Conservation (phyloP, 1,139 yeast species). For the Maudiozyma humilis region DNA sequence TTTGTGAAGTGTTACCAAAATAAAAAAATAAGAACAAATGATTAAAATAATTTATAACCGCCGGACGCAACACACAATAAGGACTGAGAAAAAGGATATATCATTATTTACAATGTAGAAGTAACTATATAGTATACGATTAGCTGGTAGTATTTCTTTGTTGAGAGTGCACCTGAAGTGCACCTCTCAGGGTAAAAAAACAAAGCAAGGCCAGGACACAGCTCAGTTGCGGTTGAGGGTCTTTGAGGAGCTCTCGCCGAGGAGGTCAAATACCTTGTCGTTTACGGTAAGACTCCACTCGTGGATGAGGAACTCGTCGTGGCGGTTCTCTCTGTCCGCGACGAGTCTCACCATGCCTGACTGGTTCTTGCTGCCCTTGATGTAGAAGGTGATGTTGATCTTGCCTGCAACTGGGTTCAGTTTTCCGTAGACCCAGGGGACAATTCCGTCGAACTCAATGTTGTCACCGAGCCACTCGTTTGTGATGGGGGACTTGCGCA, state of each 20-base stretch:
- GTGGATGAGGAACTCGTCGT: slow-evolving; percentile 51
- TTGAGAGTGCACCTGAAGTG: not conserved
- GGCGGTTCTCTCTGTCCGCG: slow-evolving; percentile 51
- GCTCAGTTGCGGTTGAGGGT: not conserved
- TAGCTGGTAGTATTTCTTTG: no score
- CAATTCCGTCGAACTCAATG: slow-evolving; percentile 57
- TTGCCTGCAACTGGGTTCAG: slow-evolving; percentile 76
- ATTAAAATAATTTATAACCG: not conserved
- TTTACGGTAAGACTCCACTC: slow-evolving; percentile 50
- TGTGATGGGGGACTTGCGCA: slow-evolving; percentile 72
- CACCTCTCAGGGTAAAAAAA: not conserved
- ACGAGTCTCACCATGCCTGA: slow-evolving; percentile 46
- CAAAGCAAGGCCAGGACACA: not conserved
- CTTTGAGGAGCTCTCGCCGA: slow-evolving; percentile 36
- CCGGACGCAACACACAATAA: not conserved
- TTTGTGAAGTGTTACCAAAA: not conserved
- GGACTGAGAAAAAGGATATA: not conserved
- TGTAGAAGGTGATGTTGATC: slow-evolving; percentile 63
- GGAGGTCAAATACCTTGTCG: slow-evolving; percentile 42
- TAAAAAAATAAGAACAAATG: not conserved
- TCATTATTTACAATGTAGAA: slow-evolving; percentile 1
- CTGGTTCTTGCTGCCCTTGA: slow-evolving; percentile 52
- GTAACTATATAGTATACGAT: not conserved
- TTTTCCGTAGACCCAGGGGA: slow-evolving; percentile 88
- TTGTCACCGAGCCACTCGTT: slow-evolving; percentile 60